Percentiles rank a stretch among this genome's conserved stretches.
These are phyloP conservation scores for Stemphylium vesicarium DNA, from an alignment of 2,329 filamentous ascomycete genomes.

Conservation along the genomic window DNA sequence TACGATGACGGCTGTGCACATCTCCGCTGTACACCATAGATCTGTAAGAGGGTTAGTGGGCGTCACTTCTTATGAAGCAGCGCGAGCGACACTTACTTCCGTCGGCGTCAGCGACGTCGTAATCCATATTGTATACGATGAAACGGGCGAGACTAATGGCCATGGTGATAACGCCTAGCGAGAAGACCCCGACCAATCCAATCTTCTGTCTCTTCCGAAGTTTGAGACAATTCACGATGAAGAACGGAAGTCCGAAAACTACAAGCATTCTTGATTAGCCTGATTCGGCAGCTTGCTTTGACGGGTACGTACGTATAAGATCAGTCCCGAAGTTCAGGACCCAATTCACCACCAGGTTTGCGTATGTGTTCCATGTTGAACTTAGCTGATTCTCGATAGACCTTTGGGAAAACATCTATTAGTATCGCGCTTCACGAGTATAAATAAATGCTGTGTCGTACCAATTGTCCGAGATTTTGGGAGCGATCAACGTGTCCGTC, in stretches of 20 bases:
- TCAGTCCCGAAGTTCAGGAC: slow-evolving; percentile 27
- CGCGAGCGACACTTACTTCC: too few relatives aligned
- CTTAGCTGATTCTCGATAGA: slow-evolving; percentile 26
- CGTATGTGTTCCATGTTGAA: slow-evolving; percentile 29
- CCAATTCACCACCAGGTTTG: slow-evolving; percentile 22
- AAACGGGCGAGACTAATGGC: slow-evolving; percentile 29
- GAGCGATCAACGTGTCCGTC: slow-evolving; percentile 21
- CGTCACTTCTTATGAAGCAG: too few relatives aligned
- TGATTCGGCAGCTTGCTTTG: fast-evolving
- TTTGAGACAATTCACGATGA: slow-evolving; percentile 30
- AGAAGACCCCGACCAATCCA: slow-evolving; percentile 30
- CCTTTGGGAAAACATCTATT: not conserved
- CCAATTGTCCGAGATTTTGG: slow-evolving; percentile 28
- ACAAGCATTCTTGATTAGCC: not conserved
- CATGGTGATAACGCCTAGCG: slow-evolving; percentile 29
- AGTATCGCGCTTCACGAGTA: not conserved
- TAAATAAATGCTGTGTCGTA: not conserved
- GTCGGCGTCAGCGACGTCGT: slow-evolving; percentile 23
- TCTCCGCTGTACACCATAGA: slow-evolving; percentile 31
- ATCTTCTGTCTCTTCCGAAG: slow-evolving; percentile 31
- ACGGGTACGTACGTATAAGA: slow-evolving; percentile 19
- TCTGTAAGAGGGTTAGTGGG: slow-evolving; percentile 16
- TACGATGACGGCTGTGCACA: slow-evolving; percentile 29
- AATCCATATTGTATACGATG: slow-evolving; percentile 27
- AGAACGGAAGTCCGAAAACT: slow-evolving; percentile 33